Evolutionary conservation across 164 flowering plant species (phyloP).

Genomic region (Nelumbo lutea): DNA sequence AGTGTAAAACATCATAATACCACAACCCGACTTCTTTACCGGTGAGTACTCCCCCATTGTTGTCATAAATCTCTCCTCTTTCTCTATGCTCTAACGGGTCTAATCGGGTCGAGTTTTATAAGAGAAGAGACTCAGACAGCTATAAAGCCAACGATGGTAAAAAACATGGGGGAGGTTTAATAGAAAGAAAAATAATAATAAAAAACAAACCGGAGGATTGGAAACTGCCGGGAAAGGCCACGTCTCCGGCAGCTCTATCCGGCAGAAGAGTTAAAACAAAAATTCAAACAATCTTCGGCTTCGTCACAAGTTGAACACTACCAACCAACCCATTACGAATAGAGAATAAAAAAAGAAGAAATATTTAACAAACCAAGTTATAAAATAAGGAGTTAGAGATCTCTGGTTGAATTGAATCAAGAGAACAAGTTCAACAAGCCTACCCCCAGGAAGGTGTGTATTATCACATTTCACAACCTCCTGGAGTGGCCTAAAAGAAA

Average conservation of each 20-base stretch:
- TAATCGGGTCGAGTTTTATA: neutral
- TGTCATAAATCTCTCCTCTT: slow-evolving; percentile 3
- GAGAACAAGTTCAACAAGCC: neutral
- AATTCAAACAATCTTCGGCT: slow-evolving; percentile 3
- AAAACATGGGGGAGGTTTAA: neutral
- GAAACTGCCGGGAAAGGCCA: slow-evolving; percentile 9
- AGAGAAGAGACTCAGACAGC: neutral
- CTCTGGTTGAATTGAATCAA: neutral
- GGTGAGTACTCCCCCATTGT: slow-evolving; percentile 32
- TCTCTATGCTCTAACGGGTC: neutral
- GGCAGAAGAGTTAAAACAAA: neutral
- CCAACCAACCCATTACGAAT: neutral
- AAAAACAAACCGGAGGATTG: neutral
- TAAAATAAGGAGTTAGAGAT: neutral
- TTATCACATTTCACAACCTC: slow-evolving; percentile 17
- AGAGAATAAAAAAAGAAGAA: neutral
- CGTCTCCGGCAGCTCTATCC: slow-evolving; percentile 6
- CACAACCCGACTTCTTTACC: slow-evolving; percentile 60
- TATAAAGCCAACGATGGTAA: neutral
- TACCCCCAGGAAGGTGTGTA: slow-evolving; percentile 12
- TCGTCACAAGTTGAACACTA: neutral
- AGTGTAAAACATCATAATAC: slow-evolving; percentile 30
- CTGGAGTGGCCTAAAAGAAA: slow-evolving; percentile 31
- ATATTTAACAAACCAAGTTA: neutral
- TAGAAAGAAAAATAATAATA: too few relatives aligned